These are phyloP conservation scores for Talaromyces piceae DNA, from an alignment of 2,329 filamentous ascomycete genomes.

Conservation along the genomic window DNA sequence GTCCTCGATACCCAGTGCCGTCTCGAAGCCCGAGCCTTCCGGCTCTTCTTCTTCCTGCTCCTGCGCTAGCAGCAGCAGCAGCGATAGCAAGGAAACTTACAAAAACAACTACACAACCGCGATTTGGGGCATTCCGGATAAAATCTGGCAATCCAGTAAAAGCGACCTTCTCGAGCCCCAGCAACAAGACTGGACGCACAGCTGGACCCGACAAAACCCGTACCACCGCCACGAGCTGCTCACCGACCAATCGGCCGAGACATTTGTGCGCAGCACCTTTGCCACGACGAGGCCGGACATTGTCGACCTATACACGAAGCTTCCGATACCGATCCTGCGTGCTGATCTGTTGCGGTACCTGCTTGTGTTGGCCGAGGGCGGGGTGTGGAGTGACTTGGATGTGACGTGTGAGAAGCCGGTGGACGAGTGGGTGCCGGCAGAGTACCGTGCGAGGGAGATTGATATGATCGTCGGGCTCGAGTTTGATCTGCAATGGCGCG, in stretches of 20 bases:
- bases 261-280: constrained; percentile 28
- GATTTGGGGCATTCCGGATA: constrained; percentile 12
- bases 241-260: constrained; percentile 24
- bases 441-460: constrained; percentile 19
- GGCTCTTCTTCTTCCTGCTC: neutral
- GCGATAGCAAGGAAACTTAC: no score
- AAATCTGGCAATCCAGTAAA: constrained; percentile 18
- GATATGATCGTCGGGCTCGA: constrained; percentile 34
- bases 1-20: neutral
- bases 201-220: constrained; percentile 24
- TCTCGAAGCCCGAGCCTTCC: neutral
- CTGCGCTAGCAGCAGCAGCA: neutral
- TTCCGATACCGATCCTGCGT: constrained; percentile 33
- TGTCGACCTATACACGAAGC: constrained; percentile 25
- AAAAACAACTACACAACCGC: neutral
- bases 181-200: constrained; percentile 14
- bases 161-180: constrained; percentile 17
- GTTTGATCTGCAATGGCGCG: constrained; percentile 14
- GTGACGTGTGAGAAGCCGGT: constrained; percentile 28
- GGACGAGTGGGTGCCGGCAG: constrained; percentile 29
- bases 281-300: constrained; percentile 28
- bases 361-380: constrained; percentile 34
- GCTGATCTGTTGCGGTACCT: constrained; percentile 40
- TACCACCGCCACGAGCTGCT: constrained; percentile 17
- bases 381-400: constrained; percentile 38